Evolutionary conservation across 129 eudicot species (phyloP).

Genomic region (Cynara cardunculus): DNA sequence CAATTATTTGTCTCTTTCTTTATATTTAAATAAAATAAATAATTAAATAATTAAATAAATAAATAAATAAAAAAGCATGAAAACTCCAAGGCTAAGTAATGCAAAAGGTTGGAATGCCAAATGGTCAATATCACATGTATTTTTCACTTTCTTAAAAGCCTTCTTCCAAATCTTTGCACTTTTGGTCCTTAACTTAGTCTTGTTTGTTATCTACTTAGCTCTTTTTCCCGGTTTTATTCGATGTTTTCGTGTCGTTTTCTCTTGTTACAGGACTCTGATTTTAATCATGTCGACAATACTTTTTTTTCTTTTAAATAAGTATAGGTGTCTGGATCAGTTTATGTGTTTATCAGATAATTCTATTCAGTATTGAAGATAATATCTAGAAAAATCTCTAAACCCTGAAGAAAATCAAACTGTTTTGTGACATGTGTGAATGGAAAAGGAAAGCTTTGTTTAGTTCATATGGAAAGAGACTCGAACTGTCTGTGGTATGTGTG

Average conservation of each 20-base stretch:
- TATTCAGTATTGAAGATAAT: background rate
- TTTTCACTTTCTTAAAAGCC: slow-evolving; percentile 28
- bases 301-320: background rate
- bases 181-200: slow-evolving; percentile 24
- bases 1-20: slow-evolving; percentile 22
- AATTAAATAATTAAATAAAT: background rate
- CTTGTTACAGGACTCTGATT: background rate
- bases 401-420: background rate
- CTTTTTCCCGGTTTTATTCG: background rate
- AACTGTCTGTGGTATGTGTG: background rate
- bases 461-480: background rate
- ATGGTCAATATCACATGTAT: slow-evolving; percentile 30
- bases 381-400: background rate
- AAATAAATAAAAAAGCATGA: slow-evolving; percentile 6
- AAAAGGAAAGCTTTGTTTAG: background rate
- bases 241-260: background rate
- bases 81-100: slow-evolving; percentile 42
- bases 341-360: background rate
- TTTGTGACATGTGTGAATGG: background rate
- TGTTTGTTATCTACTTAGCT: slow-evolving; percentile 3
- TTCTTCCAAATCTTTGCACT: slow-evolving; percentile 21
- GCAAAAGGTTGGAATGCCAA: slow-evolving; percentile 31
- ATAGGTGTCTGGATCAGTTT: background rate
- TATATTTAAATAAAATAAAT: background rate
- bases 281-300: background rate